These are phyloP conservation scores for Arachis hypogaea DNA, from an alignment of 306 rosid species.

Conservation along the genomic window DNA sequence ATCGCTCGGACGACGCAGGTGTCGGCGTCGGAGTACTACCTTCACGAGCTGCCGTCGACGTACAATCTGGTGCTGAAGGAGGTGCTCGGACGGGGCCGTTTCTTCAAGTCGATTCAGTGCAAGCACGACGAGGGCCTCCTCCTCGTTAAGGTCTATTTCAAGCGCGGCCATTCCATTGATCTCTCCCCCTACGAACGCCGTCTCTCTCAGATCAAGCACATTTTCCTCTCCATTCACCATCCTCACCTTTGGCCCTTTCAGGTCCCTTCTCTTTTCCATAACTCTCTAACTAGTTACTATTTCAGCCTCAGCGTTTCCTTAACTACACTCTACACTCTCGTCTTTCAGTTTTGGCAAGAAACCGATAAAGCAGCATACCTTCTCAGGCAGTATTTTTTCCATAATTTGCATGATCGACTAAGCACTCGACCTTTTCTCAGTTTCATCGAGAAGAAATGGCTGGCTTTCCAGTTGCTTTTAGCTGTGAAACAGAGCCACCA, in stretches of 20 bases:
- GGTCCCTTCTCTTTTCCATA: constrained; percentile 46
- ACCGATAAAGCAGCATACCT: constrained; percentile 97
- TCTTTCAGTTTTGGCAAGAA: constrained; percentile 92
- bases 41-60: constrained; percentile 93
- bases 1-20: constrained; percentile 92
- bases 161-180: constrained; percentile 82
- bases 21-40: constrained; percentile 93
- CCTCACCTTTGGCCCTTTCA: constrained; percentile 99
- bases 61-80: constrained; percentile 89
- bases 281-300: background rate
- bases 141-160: constrained; percentile 96
- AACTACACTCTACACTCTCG: background rate
- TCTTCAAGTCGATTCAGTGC: constrained; percentile 92
- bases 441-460: too few species aligned
- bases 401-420: constrained; percentile 89
- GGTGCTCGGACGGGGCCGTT: constrained; percentile 91
- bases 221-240: constrained; percentile 63
- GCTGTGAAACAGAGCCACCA: constrained; percentile 91
- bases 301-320: background rate
- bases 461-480: constrained; percentile 65
- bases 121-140: constrained; percentile 98
- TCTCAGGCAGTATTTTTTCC: constrained; percentile 86
- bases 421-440: too few species aligned
- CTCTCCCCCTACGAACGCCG: constrained; percentile 80
- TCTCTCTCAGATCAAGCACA: constrained; percentile 64